phyloP scores from a whole-genome alignment of 2,329 filamentous ascomycete species.

The Diatrype stigma region DNA sequence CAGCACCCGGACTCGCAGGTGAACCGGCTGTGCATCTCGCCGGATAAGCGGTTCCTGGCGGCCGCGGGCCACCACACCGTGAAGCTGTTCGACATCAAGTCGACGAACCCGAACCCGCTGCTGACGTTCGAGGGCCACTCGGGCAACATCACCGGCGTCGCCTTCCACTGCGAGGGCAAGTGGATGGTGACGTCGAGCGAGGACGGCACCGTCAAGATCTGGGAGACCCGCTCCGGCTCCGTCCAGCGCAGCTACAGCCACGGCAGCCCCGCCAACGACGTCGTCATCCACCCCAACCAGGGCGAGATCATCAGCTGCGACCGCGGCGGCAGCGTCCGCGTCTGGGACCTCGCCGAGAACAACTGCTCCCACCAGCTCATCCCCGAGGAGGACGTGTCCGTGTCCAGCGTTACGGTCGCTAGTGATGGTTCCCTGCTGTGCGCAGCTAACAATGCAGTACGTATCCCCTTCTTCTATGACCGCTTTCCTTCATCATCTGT shows the following conservation, averaged over 20 bases:
- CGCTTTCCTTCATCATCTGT: neutral
- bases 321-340: constrained; percentile 82
- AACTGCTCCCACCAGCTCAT: constrained; percentile 95
- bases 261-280: constrained; percentile 86
- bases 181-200: constrained; percentile 99
- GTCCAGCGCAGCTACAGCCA: constrained; percentile 94
- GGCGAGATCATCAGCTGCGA: constrained; percentile 97
- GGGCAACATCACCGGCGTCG: constrained; percentile 91
- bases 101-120: constrained; percentile 90
- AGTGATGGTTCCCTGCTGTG: constrained; percentile 90
- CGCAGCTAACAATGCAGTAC: constrained; percentile 84
- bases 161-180: constrained; percentile 97
- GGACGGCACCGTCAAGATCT: constrained; percentile 94
- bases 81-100: constrained; percentile 98
- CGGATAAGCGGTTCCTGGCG: constrained; percentile 93
- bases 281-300: constrained; percentile 99
- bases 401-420: constrained; percentile 92
- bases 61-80: constrained; percentile 77
- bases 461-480: constrained; percentile 21
- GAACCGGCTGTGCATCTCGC: constrained; percentile 95
- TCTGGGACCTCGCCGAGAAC: constrained; percentile 97
- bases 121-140: constrained; percentile 95
- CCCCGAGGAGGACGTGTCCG: constrained; percentile 89
- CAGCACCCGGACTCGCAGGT: constrained; percentile 98
- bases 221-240: constrained; percentile 82